Evolutionary conservation across 169 alveolate species (phyloP).

Genomic region (Plasmodium blacklocki): DNA sequence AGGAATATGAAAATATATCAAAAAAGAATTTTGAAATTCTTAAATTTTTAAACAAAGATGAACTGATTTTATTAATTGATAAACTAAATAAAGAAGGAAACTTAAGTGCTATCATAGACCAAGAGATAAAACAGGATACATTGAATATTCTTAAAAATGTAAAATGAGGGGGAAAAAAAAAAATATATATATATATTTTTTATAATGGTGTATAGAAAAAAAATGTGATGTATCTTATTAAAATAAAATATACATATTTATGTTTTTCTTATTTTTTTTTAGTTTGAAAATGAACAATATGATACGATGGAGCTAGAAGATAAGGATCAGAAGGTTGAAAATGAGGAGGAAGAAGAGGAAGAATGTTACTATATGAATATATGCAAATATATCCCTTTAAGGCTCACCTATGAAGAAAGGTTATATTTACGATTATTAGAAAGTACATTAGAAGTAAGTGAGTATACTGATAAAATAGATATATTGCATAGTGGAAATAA

Average conservation of each 20-base stretch:
- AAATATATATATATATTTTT: not conserved
- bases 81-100: conserved; percentile 77
- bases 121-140: conserved; percentile 44
- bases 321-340: conserved; percentile 9
- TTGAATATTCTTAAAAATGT: conserved; percentile 63
- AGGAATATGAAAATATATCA: conserved; percentile 74
- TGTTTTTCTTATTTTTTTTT: conserved; percentile 2
- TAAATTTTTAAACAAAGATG: conserved; percentile 79
- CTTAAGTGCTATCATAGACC: conserved; percentile 43
- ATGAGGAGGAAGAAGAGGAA: conserved; percentile 34
- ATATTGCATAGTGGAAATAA: conserved; percentile 83
- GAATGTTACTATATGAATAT: conserved; percentile 71
- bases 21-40: conserved; percentile 76
- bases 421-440: conserved; percentile 89
- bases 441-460: conserved; percentile 91
- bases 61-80: conserved; percentile 77
- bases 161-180: not conserved
- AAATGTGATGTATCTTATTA: no score
- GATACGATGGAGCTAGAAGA: conserved; percentile 44
- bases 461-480: conserved; percentile 92
- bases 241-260: not conserved
- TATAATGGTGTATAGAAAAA: no score
- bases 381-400: conserved; percentile 78
- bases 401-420: conserved; percentile 86
- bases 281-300: conserved; percentile 76